phyloP scores from a whole-genome alignment of 2,329 filamentous ascomycete species.

The Sclerotinia subarctica region DNA sequence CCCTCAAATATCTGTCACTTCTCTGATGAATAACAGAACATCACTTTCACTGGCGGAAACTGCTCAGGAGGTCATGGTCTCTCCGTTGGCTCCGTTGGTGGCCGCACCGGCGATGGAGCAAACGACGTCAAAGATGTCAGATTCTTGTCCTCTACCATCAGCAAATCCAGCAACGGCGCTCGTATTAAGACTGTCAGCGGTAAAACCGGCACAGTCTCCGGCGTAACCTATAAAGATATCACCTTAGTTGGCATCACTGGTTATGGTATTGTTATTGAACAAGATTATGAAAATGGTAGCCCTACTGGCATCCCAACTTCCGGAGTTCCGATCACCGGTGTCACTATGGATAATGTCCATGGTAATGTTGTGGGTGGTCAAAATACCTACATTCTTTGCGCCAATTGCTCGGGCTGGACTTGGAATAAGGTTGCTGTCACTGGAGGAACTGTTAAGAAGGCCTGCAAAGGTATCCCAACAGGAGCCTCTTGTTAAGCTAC shows the following conservation, averaged over 20 bases:
- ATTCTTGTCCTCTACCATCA: constrained; percentile 48
- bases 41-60: constrained; percentile 35
- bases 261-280: constrained; percentile 51
- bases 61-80: constrained; percentile 44
- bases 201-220: constrained; percentile 42
- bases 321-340: constrained; percentile 50
- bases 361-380: constrained; percentile 43
- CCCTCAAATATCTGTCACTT: background rate
- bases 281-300: constrained; percentile 46
- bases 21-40: constrained; percentile 18
- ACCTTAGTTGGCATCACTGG: constrained; percentile 46
- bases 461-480: constrained; percentile 41
- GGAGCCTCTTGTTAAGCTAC: constrained; percentile 29
- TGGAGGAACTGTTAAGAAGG: constrained; percentile 47
- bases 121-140: constrained; percentile 53
- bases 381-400: constrained; percentile 53
- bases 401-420: constrained; percentile 51
- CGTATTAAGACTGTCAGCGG: constrained; percentile 41
- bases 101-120: constrained; percentile 48
- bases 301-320: constrained; percentile 31
- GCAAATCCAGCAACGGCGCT: constrained; percentile 51
- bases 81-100: constrained; percentile 56
- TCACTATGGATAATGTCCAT: constrained; percentile 46
- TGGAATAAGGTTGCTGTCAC: constrained; percentile 51
- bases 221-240: constrained; percentile 53